A percentile compares a stretch with the other conserved stretches of the same genome.
These are phyloP conservation scores for Aleurites moluccanus DNA, from an alignment of 441 rosid genomes.

Conservation along the genomic window DNA sequence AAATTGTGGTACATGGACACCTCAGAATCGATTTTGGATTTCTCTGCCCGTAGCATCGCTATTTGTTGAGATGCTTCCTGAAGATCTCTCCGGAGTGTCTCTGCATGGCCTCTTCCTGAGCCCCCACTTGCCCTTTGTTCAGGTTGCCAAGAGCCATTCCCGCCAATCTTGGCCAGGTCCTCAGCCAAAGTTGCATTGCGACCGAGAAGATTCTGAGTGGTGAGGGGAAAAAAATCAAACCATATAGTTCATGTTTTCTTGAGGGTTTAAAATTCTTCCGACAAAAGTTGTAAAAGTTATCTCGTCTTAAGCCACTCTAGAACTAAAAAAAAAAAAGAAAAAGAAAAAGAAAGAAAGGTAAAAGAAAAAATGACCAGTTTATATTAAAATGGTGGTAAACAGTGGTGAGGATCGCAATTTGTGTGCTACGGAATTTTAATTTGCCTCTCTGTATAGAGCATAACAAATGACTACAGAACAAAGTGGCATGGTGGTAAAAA, in stretches of 20 bases:
- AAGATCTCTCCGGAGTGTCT: constrained; percentile 75
- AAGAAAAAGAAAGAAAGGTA: too few relatives aligned
- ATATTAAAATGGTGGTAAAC: too few relatives aligned
- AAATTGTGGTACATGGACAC: constrained; percentile 61
- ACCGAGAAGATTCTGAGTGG: constrained; percentile 67
- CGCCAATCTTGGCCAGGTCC: constrained; percentile 74
- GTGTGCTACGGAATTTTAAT: background rate
- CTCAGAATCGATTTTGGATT: constrained; percentile 65
- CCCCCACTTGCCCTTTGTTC: constrained; percentile 55
- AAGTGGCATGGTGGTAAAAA: background rate
- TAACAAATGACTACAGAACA: background rate
- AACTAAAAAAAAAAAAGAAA: background rate
- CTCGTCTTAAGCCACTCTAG: background rate
- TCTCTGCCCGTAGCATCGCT: constrained; percentile 73
- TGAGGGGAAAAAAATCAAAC: background rate
- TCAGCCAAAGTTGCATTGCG: constrained; percentile 89
- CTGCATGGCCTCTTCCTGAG: constrained; percentile 66
- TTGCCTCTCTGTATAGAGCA: background rate
- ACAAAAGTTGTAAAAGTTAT: constrained; percentile 3
- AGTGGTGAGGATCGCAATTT: background rate
- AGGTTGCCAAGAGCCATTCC: constrained; percentile 47
- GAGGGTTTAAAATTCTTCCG: background rate
- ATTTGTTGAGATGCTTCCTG: constrained; percentile 73
- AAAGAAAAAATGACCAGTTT: background rate
- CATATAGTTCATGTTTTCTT: constrained; percentile 5